Evolutionary conservation across 371 early-diverging fungal genomes (phyloP).

Genomic region (Mucor velutinosus): DNA sequence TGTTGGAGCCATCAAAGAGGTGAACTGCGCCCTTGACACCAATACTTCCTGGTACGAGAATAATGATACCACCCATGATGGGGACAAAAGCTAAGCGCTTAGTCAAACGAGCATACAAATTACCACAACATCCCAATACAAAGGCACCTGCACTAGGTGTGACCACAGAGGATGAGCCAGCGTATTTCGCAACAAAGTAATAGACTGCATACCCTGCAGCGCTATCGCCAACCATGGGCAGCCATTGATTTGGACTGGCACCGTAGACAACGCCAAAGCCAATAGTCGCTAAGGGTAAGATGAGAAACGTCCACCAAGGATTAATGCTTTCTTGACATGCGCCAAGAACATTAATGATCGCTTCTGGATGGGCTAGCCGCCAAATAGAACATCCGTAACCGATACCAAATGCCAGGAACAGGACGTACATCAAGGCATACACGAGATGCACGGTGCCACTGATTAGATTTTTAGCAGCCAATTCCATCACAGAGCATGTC

Average conservation of each 20-base stretch:
- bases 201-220: slow-evolving; percentile 35
- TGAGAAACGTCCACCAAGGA: slow-evolving; percentile 39
- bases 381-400: slow-evolving; percentile 61
- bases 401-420: slow-evolving; percentile 77
- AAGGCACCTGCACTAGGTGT: slow-evolving; percentile 43
- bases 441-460: slow-evolving; percentile 79
- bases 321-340: slow-evolving; percentile 30
- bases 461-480: slow-evolving; percentile 78
- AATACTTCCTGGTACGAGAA: slow-evolving; percentile 45
- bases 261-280: slow-evolving; percentile 37
- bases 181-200: slow-evolving; percentile 31
- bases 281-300: slow-evolving; percentile 28
- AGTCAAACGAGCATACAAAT: slow-evolving; percentile 32
- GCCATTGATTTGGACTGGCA: slow-evolving; percentile 26
- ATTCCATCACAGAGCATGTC: slow-evolving; percentile 77
- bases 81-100: slow-evolving; percentile 40
- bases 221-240: slow-evolving; percentile 27
- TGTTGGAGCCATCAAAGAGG: slow-evolving; percentile 38
- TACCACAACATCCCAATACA: slow-evolving; percentile 36
- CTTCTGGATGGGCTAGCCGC: slow-evolving; percentile 25
- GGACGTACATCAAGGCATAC: slow-evolving; percentile 72
- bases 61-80: slow-evolving; percentile 39
- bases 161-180: slow-evolving; percentile 23
- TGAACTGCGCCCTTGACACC: slow-evolving; percentile 41
- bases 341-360: slow-evolving; percentile 9